Conservation (phyloP, 176 grass and related monocot species). For the Zizania latifolia region DNA sequence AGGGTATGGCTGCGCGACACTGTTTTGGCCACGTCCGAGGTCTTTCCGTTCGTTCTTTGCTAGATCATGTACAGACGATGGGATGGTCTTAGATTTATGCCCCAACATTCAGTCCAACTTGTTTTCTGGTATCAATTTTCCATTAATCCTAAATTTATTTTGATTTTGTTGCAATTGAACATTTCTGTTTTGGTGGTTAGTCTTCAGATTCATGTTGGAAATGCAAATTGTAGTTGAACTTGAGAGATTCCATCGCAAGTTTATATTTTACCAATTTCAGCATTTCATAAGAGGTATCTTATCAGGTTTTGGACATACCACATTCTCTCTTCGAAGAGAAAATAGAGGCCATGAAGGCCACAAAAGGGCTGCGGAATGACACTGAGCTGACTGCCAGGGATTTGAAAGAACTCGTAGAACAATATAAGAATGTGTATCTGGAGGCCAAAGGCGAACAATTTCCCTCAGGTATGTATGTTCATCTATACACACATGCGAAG, state of each 20-base stretch:
- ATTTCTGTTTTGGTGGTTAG: not conserved
- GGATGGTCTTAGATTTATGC: too few species aligned
- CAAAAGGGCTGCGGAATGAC: conserved; percentile 56
- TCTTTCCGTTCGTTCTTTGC: too few species aligned
- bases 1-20: too few species aligned
- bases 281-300: not conserved
- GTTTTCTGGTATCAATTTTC: too few species aligned
- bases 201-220: not conserved
- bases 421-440: conserved; percentile 84
- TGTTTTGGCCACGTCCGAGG: too few species aligned
- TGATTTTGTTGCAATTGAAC: not conserved
- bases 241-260: not conserved
- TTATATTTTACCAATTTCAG: not conserved
- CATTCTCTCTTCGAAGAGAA: conserved; percentile 75
- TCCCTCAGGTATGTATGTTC: conserved; percentile 51
- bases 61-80: too few species aligned
- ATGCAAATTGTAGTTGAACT: too few species aligned
- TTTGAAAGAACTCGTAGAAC: conserved; percentile 67
- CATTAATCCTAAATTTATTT: too few species aligned
- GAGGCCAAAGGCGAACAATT: conserved; percentile 80
- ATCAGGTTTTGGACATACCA: conserved; percentile 77
- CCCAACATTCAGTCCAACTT: too few species aligned
- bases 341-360: conserved; percentile 65
- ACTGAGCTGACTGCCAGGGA: conserved; percentile 70
- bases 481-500: not conserved